Base-by-base conservation (phyloP, 2,329 filamentous ascomycete species). In the Bipolaris zeicola region DNA sequence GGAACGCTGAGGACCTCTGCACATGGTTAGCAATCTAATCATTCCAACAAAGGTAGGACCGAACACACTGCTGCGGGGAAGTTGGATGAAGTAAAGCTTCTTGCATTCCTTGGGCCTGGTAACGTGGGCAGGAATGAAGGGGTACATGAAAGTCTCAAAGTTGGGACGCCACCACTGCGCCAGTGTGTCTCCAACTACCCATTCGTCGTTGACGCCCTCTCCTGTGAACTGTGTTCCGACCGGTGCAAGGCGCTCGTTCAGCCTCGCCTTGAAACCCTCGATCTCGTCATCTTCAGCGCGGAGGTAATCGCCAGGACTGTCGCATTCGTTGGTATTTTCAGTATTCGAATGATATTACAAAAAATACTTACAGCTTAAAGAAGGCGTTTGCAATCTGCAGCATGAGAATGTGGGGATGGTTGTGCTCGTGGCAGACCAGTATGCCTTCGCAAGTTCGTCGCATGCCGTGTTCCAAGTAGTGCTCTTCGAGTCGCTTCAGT, bases 131-230 rank as follows among this genome's bases (percentile, higher is more conserved):
- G 95, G 95, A 55, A 98, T 89, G 78, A 97, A 99, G 0, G 95
- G 95, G 76, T 99, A 99, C 92, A 99, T 97, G 83, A 98, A 98
- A 2, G 95, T 98, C 82, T 99, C 95, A 75, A 98, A 97, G 81
- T 98, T 99, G 51, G 95, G 95, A 55, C 95, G 85, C 92, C 94
- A 99, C 95, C 95, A 99, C 80, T 97, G 93, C 51, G 95, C 94
- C 54, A 99, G 83, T 46, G 93, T 96, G 76, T 98, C 95, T 67
- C 91, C 92, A 66, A 99, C 87, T 76, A 96, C 85, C 95, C 95
- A 99, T 73, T 96, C 92, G 63, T 91, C 90, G 75, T 94, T 93
- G 68, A 95, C 91, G 47, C 90, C 91, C 76, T 96, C 90, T 59
- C 92, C 90, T 24, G 91, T 83, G 68, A 89, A 88, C 62, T 89